Evolutionary conservation across 176 grass and related monocot genomes (phyloP).

Genomic region (Musa acuminata): DNA sequence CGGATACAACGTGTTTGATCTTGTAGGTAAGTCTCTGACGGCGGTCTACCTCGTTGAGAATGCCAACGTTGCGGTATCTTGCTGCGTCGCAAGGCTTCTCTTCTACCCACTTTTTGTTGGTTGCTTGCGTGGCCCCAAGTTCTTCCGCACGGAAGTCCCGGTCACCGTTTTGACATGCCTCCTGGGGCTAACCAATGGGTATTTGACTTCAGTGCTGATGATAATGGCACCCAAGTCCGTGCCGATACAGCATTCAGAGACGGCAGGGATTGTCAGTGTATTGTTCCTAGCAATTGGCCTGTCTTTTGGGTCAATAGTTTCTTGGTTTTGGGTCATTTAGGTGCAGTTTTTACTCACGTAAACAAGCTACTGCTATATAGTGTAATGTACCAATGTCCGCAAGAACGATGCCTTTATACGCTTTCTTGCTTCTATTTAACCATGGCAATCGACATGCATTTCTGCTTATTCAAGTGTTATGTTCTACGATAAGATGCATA

Average conservation of each 20-base stretch:
- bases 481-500: too few relatives aligned
- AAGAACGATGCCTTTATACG: too few relatives aligned
- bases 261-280: slow-evolving; percentile 67
- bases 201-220: slow-evolving; percentile 71
- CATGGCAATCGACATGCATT: too few relatives aligned
- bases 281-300: slow-evolving; percentile 73
- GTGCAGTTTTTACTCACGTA: neutral
- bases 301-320: slow-evolving; percentile 48
- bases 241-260: slow-evolving; percentile 81
- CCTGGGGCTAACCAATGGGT: slow-evolving; percentile 74
- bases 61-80: slow-evolving; percentile 38
- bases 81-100: slow-evolving; percentile 49
- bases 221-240: slow-evolving; percentile 81
- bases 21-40: slow-evolving; percentile 64
- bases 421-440: too few relatives aligned
- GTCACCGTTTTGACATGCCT: slow-evolving; percentile 65
- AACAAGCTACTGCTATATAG: neutral
- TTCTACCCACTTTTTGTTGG: slow-evolving; percentile 77
- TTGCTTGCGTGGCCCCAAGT: slow-evolving; percentile 69
- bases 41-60: slow-evolving; percentile 58
- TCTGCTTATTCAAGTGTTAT: too few relatives aligned
- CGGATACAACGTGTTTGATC: slow-evolving; percentile 84
- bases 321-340: slow-evolving; percentile 93
- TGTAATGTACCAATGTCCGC: too few relatives aligned
- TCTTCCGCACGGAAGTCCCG: slow-evolving; percentile 68